Evolutionary conservation across 768 basidiomycete genomes (phyloP).

Genomic region (Agaricus sinodeliciosus): DNA sequence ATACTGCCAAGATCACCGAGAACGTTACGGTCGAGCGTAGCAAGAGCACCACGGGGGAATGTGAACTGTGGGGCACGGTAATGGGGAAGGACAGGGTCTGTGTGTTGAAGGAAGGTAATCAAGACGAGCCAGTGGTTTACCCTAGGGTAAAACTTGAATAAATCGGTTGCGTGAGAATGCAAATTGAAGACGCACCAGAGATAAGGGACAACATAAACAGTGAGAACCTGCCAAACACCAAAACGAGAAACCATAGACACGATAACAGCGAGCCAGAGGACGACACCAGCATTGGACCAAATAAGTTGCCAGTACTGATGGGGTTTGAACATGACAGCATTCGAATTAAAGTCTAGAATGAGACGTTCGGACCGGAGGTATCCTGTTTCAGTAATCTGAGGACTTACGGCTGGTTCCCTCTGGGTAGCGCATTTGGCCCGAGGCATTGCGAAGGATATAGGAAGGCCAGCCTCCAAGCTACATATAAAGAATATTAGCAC

Average conservation of each 20-base stretch:
- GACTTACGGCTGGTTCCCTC: slow-evolving; percentile 67
- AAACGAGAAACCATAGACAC: slow-evolving; percentile 47
- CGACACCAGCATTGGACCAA: slow-evolving; percentile 76
- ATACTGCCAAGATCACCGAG: slow-evolving; percentile 73
- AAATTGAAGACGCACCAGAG: slow-evolving; percentile 48
- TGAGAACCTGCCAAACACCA: slow-evolving; percentile 69
- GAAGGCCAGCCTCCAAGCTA: slow-evolving; percentile 82
- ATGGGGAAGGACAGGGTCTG: slow-evolving; percentile 91
- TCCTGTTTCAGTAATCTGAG: neutral
- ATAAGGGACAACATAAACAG: slow-evolving; percentile 83
- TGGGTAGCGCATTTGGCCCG: slow-evolving; percentile 82
- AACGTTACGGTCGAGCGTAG: slow-evolving; percentile 82
- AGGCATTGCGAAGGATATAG: slow-evolving; percentile 78
- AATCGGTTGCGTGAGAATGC: neutral
- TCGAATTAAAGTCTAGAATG: slow-evolving; percentile 64
- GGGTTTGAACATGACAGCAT: slow-evolving; percentile 74
- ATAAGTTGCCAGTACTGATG: slow-evolving; percentile 74
- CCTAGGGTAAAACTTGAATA: slow-evolving; percentile 27
- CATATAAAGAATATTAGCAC: neutral
- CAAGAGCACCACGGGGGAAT: slow-evolving; percentile 88
- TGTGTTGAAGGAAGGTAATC: slow-evolving; percentile 98
- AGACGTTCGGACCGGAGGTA: neutral
- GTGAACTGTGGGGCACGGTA: slow-evolving; percentile 87
- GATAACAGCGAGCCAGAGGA: slow-evolving; percentile 62
- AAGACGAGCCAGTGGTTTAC: slow-evolving; percentile 93